These are phyloP conservation scores for Calonectria ilicicola DNA, from an alignment of 2,329 filamentous ascomycete genomes.

Conservation along the genomic window DNA sequence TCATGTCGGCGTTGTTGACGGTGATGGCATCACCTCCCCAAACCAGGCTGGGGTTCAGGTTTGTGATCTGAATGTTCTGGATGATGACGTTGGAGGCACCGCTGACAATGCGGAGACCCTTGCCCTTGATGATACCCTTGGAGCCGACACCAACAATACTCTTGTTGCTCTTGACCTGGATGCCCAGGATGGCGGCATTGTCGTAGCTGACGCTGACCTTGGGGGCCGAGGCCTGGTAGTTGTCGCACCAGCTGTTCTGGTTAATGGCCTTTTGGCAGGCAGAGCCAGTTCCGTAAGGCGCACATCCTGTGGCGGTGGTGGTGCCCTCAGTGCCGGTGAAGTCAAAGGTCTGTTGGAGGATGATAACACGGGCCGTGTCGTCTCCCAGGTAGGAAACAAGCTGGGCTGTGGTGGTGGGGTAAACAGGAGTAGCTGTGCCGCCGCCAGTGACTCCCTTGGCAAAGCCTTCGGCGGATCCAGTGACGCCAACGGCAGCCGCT, in stretches of 20 bases:
- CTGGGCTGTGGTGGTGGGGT: conserved; percentile 65
- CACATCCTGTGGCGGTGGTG: conserved; percentile 63
- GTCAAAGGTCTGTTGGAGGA: conserved; percentile 66
- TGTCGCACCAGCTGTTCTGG: conserved; percentile 67
- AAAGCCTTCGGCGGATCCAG: conserved; percentile 54
- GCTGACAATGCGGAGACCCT: conserved; percentile 62
- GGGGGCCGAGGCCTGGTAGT: conserved; percentile 64
- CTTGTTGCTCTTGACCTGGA: conserved; percentile 67
- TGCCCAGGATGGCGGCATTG: conserved; percentile 61
- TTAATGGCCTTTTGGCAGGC: conserved; percentile 70
- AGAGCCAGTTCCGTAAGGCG: conserved; percentile 65
- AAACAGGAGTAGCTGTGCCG: conserved; percentile 65
- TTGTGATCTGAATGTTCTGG: conserved; percentile 66
- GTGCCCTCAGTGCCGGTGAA: conserved; percentile 67
- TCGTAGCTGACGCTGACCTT: conserved; percentile 58
- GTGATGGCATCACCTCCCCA: conserved; percentile 70
- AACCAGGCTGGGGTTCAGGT: conserved; percentile 67
- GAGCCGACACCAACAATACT: conserved; percentile 63
- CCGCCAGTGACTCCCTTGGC: conserved; percentile 70
- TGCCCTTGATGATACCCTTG: conserved; percentile 67
- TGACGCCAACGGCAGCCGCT: conserved; percentile 35
- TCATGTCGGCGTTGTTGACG: conserved; percentile 55
- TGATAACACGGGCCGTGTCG: conserved; percentile 63
- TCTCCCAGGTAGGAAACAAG: conserved; percentile 70
- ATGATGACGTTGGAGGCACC: conserved; percentile 67